Percentiles rank a stretch among this genome's conserved stretches.
Evolutionary conservation across 208 protist species (phyloP).

Genomic region (Leishmania martiniquensis): DNA sequence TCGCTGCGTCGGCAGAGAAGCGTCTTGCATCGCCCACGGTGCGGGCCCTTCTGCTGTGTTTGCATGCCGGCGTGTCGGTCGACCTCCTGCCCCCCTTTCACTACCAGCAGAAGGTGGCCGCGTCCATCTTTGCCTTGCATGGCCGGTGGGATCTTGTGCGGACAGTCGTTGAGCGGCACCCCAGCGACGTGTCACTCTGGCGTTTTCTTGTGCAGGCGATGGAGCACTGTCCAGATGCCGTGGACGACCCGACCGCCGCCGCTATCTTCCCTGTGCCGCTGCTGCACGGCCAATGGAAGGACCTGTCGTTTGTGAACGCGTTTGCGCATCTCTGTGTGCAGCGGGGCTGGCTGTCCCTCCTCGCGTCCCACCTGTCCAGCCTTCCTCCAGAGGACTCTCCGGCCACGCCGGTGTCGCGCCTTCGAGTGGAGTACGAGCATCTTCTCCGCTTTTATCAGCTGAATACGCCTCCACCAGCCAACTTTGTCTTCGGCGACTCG

Average conservation of each 20-base stretch:
- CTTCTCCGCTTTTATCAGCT: constrained; percentile 21
- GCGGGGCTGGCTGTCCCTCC: constrained; percentile 19
- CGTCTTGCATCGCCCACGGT: constrained; percentile 6
- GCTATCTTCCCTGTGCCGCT: constrained; percentile 8
- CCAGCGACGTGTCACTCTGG: constrained; percentile 14
- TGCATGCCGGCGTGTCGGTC: constrained; percentile 13
- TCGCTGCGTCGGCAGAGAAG: constrained; percentile 10
- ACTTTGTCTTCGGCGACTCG: constrained; percentile 19
- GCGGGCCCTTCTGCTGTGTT: constrained; percentile 3
- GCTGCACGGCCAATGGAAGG: neutral
- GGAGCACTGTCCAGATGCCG: constrained; percentile 9
- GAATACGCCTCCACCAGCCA: constrained; percentile 1
- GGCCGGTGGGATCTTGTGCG: constrained; percentile 27
- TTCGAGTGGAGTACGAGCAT: constrained; percentile 22
- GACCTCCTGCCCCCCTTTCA: neutral
- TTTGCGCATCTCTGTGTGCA: constrained; percentile 29
- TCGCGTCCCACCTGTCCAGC: constrained; percentile 8
- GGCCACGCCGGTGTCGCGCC: neutral
- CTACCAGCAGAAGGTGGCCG: constrained; percentile 10
- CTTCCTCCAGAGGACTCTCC: neutral
- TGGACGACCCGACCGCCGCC: constrained; percentile 5
- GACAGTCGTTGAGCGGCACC: neutral
- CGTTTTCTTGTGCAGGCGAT: constrained; percentile 29
- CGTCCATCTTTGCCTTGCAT: constrained; percentile 15
- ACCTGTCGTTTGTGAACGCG: constrained; percentile 5